Evolutionary conservation across 768 basidiomycete species (phyloP), one percentile per base, ranked within the genome.

Genomic region (Naganishia vaughanmartiniae): DNA sequence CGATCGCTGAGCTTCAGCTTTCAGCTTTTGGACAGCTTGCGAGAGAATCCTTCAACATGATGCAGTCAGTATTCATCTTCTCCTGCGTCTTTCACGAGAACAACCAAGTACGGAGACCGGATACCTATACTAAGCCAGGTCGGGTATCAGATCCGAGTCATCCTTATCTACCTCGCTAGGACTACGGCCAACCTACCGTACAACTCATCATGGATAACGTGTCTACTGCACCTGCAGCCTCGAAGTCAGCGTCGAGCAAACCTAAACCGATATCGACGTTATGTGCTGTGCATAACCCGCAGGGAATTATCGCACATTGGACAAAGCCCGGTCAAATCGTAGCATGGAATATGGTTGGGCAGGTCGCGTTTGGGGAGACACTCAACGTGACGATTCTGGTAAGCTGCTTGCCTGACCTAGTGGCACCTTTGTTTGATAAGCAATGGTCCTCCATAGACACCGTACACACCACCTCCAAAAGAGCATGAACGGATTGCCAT

Each of bases 301-400:
- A 36, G 30, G 60, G 60, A 12, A 26, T 45, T 39, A 63, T 63
- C 7, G 39, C 60, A 0, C 60, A 63, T 10, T 63, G 60, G 60
- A 63, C 60, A 21, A 63, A 45, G 39, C 60, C 60, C 5, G 60
- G 60, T 0, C 60, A 63, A 19, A 36, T 30, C 21, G 60, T 63
- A 6, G 60, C 39, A 17, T 63, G 60, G 60, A 63, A 63, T 21
- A 45, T 63, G 60, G 60, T 42, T 21, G 60, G 60, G 30, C 60
- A 63, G 30, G 60, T 63, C 2, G 60, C 39, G 6, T 63, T 63
- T 30, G 60, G 36, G 11, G 60, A 63, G 42, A 45, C 36, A 5
- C 24, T 26, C 5, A 63, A 36, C 17, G 42, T 63, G 14, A 63
- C 39, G n/a, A 30, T 63, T 34, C 24, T 63, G 42, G 60, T 63